phyloP scores from a whole-genome alignment of 1,284 basidiomycete species.

The Fistulinella staudtii region DNA sequence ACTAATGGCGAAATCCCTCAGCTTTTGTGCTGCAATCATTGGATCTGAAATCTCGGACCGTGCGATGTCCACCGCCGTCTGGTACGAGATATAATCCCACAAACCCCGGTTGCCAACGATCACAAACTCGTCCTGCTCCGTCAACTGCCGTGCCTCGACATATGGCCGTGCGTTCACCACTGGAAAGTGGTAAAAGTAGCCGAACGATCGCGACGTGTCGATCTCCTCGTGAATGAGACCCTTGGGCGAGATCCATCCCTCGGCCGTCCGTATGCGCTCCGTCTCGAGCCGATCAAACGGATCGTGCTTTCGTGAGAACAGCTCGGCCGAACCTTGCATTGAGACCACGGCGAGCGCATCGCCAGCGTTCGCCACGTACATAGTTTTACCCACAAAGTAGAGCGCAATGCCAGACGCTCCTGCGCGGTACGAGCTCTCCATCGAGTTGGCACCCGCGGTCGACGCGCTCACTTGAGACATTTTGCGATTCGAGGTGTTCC shows the following conservation, averaged over 20 bases:
- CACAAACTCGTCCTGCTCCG: conserved; percentile 92
- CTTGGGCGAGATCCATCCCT: conserved; percentile 95
- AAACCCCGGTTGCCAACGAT: conserved; percentile 92
- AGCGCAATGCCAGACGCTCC: conserved; percentile 87
- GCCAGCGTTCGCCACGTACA: conserved; percentile 91
- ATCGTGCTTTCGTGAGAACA: conserved; percentile 83
- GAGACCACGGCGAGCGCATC: conserved; percentile 90
- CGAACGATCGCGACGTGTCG: conserved; percentile 90
- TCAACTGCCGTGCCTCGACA: conserved; percentile 67
- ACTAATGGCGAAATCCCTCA: conserved; percentile 95
- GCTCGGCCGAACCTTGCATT: conserved; percentile 71
- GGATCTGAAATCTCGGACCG: conserved; percentile 83
- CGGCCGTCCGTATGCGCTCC: conserved; percentile 82
- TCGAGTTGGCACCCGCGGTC: conserved; percentile 31
- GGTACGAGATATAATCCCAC: conserved; percentile 94
- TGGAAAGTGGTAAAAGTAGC: conserved; percentile 89
- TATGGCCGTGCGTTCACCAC: conserved; percentile 90
- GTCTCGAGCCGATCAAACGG: conserved; percentile 89
- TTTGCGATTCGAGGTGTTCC: conserved; percentile 50
- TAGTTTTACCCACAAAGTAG: conserved; percentile 77
- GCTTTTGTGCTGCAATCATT: conserved; percentile 96
- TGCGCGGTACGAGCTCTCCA: conserved; percentile 51
- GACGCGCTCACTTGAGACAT: conserved; percentile 61
- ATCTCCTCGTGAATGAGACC: conserved; percentile 92
- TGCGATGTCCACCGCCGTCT: conserved; percentile 96